Evolutionary conservation across 2,329 filamentous ascomycete genomes (phyloP).

Genomic region (Aaosphaeria arxii): DNA sequence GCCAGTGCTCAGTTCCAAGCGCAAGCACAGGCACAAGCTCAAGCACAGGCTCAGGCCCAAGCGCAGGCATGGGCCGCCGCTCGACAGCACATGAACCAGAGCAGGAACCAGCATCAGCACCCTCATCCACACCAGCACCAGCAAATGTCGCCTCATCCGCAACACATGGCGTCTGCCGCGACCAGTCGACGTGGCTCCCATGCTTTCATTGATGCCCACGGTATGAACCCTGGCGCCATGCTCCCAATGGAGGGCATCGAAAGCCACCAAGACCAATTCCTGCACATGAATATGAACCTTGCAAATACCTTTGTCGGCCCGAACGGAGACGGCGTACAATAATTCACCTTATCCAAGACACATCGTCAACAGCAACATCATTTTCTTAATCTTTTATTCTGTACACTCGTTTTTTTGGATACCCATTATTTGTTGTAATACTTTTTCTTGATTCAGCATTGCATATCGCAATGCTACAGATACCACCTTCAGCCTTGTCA

Average conservation of each 20-base stretch:
- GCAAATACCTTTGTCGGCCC: slow-evolving; percentile 25
- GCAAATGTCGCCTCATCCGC: slow-evolving; percentile 16
- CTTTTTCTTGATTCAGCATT: slow-evolving; percentile 9
- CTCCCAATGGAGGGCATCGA: slow-evolving; percentile 33
- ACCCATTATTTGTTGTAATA: slow-evolving; percentile 2
- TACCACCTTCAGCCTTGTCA: neutral
- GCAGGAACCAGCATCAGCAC: slow-evolving; percentile 25
- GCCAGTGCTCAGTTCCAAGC: slow-evolving; percentile 24
- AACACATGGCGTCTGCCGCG: slow-evolving; percentile 27
- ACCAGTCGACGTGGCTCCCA: slow-evolving; percentile 29
- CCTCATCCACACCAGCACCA: slow-evolving; percentile 26
- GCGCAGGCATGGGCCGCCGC: slow-evolving; percentile 31
- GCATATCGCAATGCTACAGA: slow-evolving; percentile 14
- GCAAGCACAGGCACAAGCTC: slow-evolving; percentile 13
- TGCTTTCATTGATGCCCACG: slow-evolving; percentile 29
- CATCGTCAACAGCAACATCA: neutral
- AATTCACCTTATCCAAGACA: neutral
- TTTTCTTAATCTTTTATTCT: slow-evolving; percentile 2
- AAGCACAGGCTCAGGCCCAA: slow-evolving; percentile 13
- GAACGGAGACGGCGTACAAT: slow-evolving; percentile 16
- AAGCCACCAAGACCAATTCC: slow-evolving; percentile 27
- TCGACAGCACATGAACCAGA: slow-evolving; percentile 37
- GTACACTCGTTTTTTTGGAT: slow-evolving; percentile 1
- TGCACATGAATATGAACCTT: slow-evolving; percentile 31
- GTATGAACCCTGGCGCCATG: slow-evolving; percentile 22